phyloP scores from a whole-genome alignment of 371 early-diverging fungal genomes.

The Sporodiniella umbellata region DNA sequence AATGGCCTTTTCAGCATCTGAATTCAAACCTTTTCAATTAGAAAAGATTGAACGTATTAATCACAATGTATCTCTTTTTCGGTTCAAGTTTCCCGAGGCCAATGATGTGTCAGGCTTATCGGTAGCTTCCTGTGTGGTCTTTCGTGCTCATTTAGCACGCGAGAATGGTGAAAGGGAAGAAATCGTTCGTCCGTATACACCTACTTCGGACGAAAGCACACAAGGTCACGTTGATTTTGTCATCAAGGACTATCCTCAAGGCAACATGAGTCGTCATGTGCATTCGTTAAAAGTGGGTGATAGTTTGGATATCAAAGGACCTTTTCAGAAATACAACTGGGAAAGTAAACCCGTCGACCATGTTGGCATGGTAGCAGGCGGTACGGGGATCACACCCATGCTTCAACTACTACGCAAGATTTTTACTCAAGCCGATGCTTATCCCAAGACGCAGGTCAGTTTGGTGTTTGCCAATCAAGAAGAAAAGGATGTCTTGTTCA shows the following conservation, averaged over 20 bases:
- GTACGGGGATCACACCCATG: constrained; percentile 90
- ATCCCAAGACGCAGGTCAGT: constrained; percentile 78
- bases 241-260: constrained; percentile 75
- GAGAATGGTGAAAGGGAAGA: constrained; percentile 55
- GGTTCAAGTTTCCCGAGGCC: constrained; percentile 72
- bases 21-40: constrained; percentile 18
- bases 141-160: constrained; percentile 38
- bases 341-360: constrained; percentile 69
- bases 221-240: constrained; percentile 85
- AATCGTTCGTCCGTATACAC: constrained; percentile 93
- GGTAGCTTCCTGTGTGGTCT: constrained; percentile 80
- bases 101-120: constrained; percentile 65
- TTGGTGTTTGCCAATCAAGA: constrained; percentile 86
- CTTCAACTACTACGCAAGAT: constrained; percentile 66
- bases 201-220: constrained; percentile 66
- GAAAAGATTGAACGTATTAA: constrained; percentile 45
- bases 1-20: constrained; percentile 22
- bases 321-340: constrained; percentile 82
- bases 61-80: constrained; percentile 79
- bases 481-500: constrained; percentile 86
- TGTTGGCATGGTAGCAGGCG: constrained; percentile 83
- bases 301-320: constrained; percentile 85
- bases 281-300: constrained; percentile 82
- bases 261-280: constrained; percentile 81
- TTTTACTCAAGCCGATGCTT: constrained; percentile 53